Percentiles rank a stretch among this genome's conserved stretches.
phyloP scores from a whole-genome alignment of 805 yeast species.

The Candida coquimbonensis region DNA sequence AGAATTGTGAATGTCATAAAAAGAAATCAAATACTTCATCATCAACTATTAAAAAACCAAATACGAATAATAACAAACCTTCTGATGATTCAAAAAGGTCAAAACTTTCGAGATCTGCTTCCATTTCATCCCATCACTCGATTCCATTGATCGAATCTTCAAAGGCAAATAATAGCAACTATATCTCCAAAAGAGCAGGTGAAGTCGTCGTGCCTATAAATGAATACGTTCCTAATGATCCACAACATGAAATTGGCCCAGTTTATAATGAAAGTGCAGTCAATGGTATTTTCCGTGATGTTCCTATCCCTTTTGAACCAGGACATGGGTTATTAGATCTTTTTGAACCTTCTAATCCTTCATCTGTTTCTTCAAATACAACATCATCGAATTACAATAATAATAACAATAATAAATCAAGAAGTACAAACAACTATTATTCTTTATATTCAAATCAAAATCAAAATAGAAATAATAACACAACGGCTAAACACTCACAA shows the following conservation, averaged over 20 bases:
- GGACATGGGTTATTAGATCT: constrained; percentile 35
- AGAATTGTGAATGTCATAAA: constrained; percentile 22
- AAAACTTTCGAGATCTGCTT: neutral
- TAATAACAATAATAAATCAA: neutral
- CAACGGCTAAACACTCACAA: neutral
- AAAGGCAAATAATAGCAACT: too few relatives aligned
- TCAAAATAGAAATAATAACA: neutral
- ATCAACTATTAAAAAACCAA: neutral
- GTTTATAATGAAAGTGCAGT: constrained; percentile 18
- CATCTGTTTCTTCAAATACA: neutral
- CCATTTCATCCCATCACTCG: neutral
- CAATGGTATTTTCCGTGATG: constrained; percentile 25
- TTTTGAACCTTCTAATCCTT: constrained; percentile 15
- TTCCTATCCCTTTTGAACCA: constrained; percentile 28
- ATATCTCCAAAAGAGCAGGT: constrained; percentile 23
- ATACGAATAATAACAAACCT: neutral
- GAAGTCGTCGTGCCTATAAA: constrained; percentile 32
- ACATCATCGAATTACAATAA: neutral
- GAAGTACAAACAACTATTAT: neutral
- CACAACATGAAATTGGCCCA: constrained; percentile 24
- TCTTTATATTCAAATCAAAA: constrained; percentile 4
- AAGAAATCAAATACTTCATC: constrained; percentile 4
- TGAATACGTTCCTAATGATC: constrained; percentile 29
- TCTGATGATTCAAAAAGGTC: constrained; percentile 1
- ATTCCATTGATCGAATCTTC: neutral